Evolutionary conservation across 192 early-diverging fungal genomes (phyloP).

Genomic region (Entrophospora sp.): DNA sequence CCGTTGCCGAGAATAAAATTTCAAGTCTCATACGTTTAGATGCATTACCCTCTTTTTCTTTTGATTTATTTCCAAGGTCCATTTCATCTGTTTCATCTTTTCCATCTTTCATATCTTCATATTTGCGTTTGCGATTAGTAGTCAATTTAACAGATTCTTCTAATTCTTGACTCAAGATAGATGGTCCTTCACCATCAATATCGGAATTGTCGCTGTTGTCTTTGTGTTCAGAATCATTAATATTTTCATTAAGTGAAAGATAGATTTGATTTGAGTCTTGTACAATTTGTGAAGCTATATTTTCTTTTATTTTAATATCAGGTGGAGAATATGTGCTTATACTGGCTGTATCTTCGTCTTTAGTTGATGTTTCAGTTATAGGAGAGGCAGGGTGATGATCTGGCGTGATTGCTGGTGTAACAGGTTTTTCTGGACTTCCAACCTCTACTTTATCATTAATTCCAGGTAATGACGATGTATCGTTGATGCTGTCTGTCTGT

Average conservation of each 20-base stretch:
- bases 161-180: background rate
- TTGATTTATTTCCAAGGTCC: too few relatives aligned
- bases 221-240: background rate
- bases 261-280: too few relatives aligned
- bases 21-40: too few relatives aligned
- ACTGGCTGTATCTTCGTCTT: background rate
- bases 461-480: too few relatives aligned
- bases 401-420: background rate
- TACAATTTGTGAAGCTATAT: too few relatives aligned
- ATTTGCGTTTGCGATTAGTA: background rate
- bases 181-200: conserved; percentile 1
- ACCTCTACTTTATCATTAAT: background rate
- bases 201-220: background rate
- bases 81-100: background rate
- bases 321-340: background rate
- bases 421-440: background rate
- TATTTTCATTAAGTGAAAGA: background rate
- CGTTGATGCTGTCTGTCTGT: too few relatives aligned
- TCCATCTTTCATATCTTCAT: background rate
- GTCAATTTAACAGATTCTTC: too few relatives aligned
- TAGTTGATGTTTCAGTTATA: background rate
- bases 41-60: too few relatives aligned
- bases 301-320: background rate
- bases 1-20: too few relatives aligned
- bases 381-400: background rate